A percentile compares a stretch with the other conserved stretches of the same genome.
Conservation (phyloP, 345 rosid genomes). For the Aurinia saxatilis region DNA sequence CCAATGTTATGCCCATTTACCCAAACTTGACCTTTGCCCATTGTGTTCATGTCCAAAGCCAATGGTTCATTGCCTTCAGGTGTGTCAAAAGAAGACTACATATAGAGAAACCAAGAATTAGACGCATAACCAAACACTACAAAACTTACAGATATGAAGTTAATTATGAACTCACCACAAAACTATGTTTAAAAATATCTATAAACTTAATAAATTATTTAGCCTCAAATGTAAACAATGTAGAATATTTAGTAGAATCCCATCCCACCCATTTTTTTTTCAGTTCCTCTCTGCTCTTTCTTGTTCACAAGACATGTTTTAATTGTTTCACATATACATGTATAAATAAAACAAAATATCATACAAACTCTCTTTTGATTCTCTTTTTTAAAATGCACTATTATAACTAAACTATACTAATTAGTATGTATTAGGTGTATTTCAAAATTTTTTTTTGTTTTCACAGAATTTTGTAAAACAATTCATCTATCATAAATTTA, state of each 20-base stretch:
- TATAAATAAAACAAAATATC: neutral
- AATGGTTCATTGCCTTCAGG: conserved; percentile 25
- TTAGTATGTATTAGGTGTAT: neutral
- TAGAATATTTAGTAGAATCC: neutral
- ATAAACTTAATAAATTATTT: neutral
- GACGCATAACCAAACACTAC: neutral
- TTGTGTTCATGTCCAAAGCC: conserved; percentile 31
- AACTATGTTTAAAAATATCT: neutral
- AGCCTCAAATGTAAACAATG: neutral
- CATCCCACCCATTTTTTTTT: neutral
- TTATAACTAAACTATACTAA: neutral
- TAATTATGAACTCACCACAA: neutral
- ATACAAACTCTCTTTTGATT: neutral
- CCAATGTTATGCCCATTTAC: conserved; percentile 31
- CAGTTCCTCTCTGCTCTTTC: neutral
- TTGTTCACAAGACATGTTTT: neutral
- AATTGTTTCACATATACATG: neutral
- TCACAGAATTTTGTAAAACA: neutral
- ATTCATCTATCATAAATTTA: too few species aligned
- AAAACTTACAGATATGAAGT: neutral
- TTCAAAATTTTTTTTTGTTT: neutral
- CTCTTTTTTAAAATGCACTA: neutral
- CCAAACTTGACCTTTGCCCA: conserved; percentile 36
- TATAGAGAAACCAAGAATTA: conserved; percentile 19
- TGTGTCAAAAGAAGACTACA: conserved; percentile 20